Evolutionary conservation across 495 filamentous ascomycete species (phyloP), one percentile per base, ranked within the genome.

Genomic region (Penicillium nucicola): DNA sequence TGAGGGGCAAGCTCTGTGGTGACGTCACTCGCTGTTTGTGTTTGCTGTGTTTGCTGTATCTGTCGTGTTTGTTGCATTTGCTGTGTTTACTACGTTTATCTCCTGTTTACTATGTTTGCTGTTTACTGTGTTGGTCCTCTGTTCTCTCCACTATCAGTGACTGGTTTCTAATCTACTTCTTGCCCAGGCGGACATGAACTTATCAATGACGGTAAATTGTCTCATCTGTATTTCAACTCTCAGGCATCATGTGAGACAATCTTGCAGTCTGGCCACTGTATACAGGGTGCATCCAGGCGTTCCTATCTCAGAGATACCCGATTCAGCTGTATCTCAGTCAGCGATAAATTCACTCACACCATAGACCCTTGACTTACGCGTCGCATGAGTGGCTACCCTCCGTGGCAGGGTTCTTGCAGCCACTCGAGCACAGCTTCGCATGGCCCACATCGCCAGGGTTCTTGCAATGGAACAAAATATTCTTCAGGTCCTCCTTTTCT

Each of bases 401-500:
- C 22, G 44, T 33, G 20, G 22, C 48, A 5, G 63, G 45, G 38
- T 65, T 56, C 45, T 67, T 55, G 62, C 68, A 73, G 23, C 63
- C 66, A 44, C 55, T 60, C 13, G 20, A 14, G 56, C 70, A 73
- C 9, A 68, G 45, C 63, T 70, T 66, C 8, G 70, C 57, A 49
- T 71, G 68, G 7, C 68, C 70, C 18, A 73, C 62, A 18, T 49
- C 49, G 4, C 70, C 70, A 2, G 70, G 70, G 38, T 73, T 73
- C 48, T 52, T 73, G 56, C 70, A 73, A 25, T 73, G 70, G 35
- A 66, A 70, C 3, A 73, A 56, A 17, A 71, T 47, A 33, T 68
- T 62, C 42, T 63, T 50, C 5, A 70, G 1, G 12, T 65, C 57
- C 34, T 64, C 60, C 9, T 65, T 59, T 44, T 66, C 66, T 7